A percentile compares a stretch with the other conserved stretches of the same genome.
Conservation (phyloP, 2,329 filamentous ascomycete genomes). For the Gnomoniopsis sp. region DNA sequence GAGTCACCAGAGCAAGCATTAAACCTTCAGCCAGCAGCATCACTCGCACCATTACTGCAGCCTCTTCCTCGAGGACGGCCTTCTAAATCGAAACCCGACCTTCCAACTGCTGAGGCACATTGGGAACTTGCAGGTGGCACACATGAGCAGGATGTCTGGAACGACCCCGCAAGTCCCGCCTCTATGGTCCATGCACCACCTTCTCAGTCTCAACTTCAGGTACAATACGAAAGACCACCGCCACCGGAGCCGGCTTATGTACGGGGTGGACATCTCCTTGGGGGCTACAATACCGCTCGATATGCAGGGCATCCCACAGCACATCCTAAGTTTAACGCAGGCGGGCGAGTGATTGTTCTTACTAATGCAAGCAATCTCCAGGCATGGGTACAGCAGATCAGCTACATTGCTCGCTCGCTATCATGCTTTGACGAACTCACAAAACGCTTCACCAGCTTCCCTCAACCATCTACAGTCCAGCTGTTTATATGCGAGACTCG, state of each 20-base stretch:
- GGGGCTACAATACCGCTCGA: slow-evolving; percentile 5
- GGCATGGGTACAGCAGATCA: slow-evolving; percentile 18
- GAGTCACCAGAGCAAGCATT: too few species aligned
- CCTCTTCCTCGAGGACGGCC: too few species aligned
- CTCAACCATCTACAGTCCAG: slow-evolving; percentile 18
- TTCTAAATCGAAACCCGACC: too few species aligned
- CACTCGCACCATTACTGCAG: too few species aligned
- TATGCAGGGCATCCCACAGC: neutral
- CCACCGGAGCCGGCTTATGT: neutral
- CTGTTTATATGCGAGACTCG: slow-evolving; percentile 20
- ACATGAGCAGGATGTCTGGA: too few species aligned
- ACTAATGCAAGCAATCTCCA: slow-evolving; percentile 13
- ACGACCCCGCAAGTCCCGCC: too few species aligned
- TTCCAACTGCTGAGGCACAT: too few species aligned
- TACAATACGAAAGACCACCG: neutral
- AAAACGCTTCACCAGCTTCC: slow-evolving; percentile 19
- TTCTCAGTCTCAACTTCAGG: neutral
- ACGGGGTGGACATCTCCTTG: slow-evolving; percentile 1
- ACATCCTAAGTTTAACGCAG: slow-evolving; percentile 11
- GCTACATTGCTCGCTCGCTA: slow-evolving; percentile 18
- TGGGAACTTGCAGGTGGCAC: too few species aligned
- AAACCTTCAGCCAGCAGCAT: too few species aligned
- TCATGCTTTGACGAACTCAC: slow-evolving; percentile 20
- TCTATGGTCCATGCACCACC: too few species aligned
- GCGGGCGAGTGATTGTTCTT: slow-evolving; percentile 14